Percentiles rank a stretch among this genome's conserved stretches.
phyloP scores from a whole-genome alignment of 2,329 filamentous ascomycete genomes.

The Aureobasidium leucospermi region DNA sequence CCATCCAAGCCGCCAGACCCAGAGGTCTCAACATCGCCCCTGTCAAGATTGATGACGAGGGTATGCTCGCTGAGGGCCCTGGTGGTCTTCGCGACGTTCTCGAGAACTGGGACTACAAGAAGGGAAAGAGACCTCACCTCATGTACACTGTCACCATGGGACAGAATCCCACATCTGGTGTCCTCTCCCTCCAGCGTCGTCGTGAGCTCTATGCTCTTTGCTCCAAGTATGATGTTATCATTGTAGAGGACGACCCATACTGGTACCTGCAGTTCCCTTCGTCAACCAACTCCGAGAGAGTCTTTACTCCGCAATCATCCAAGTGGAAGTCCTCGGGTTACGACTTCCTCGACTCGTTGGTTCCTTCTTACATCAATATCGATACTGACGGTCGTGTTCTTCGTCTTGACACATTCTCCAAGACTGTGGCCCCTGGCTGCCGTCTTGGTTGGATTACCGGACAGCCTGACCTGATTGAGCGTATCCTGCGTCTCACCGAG shows the following conservation, averaged over 20 bases:
- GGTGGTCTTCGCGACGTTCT: conserved; percentile 72
- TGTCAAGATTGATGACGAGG: conserved; percentile 68
- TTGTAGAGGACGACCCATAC: conserved; percentile 91
- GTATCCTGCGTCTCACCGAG: conserved; percentile 67
- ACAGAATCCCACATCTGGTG: conserved; percentile 78
- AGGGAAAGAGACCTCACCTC: conserved; percentile 70
- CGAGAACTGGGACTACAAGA: conserved; percentile 69
- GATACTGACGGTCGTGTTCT: conserved; percentile 83
- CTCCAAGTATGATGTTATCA: conserved; percentile 78
- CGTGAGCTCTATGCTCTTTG: conserved; percentile 75
- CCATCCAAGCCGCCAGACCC: conserved; percentile 59
- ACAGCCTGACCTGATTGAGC: conserved; percentile 69
- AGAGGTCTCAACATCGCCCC: conserved; percentile 65
- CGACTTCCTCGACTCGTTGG: conserved; percentile 72
- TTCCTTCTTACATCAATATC: conserved; percentile 72
- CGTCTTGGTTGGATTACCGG: conserved; percentile 86
- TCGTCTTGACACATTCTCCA: conserved; percentile 87
- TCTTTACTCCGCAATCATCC: conserved; percentile 1
- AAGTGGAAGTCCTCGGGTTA: conserved; percentile 56
- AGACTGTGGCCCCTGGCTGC: conserved; percentile 84
- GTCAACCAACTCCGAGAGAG: conserved; percentile 40
- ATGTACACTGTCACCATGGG: conserved; percentile 90
- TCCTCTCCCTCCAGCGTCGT: conserved; percentile 64
- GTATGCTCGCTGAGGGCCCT: conserved; percentile 67
- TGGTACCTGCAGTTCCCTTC: conserved; percentile 90